These are phyloP conservation scores for Puya raimondii DNA, from an alignment of 176 grass and related monocot genomes.

Conservation along the genomic window DNA sequence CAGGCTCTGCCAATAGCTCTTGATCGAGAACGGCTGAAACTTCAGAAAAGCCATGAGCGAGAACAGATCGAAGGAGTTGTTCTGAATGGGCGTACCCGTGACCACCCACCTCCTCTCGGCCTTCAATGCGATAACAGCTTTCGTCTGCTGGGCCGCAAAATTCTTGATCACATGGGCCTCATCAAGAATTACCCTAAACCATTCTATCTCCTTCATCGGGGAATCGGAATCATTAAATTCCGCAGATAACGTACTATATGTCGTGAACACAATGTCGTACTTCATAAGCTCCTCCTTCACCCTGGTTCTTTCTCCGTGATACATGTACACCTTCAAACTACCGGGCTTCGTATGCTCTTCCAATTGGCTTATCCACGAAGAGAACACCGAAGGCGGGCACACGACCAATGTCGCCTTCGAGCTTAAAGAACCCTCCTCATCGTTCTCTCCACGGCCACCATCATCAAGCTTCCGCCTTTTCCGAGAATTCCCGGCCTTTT, in stretches of 20 bases:
- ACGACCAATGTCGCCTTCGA: conserved; percentile 55
- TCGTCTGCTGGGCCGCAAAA: conserved; percentile 55
- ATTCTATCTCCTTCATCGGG: conserved; percentile 65
- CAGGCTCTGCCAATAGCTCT: conserved; percentile 77
- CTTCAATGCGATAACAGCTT: conserved; percentile 79
- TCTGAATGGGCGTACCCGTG: conserved; percentile 92
- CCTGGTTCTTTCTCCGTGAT: conserved; percentile 70
- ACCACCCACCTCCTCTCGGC: conserved; percentile 78
- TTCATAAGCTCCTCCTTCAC: conserved; percentile 52
- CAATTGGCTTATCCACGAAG: conserved; percentile 85
- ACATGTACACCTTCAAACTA: conserved; percentile 76
- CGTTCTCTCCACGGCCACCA: conserved; percentile 5
- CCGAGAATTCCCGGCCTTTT: conserved; percentile 11
- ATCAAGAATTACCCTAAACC: conserved; percentile 79
- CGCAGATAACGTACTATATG: conserved; percentile 49
- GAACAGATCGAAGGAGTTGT: conserved; percentile 77
- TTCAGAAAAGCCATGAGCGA: conserved; percentile 75
- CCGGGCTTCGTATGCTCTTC: conserved; percentile 64
- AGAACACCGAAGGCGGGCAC: conserved; percentile 77
- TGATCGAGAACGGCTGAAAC: conserved; percentile 77
- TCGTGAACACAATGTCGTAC: conserved; percentile 76
- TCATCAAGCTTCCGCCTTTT: conserved; percentile 40
- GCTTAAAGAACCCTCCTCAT: neutral
- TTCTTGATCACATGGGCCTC: conserved; percentile 98
- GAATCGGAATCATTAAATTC: conserved; percentile 53